Conservation (phyloP, 352 stramenopile species). For the Phytopythium helicoides region DNA sequence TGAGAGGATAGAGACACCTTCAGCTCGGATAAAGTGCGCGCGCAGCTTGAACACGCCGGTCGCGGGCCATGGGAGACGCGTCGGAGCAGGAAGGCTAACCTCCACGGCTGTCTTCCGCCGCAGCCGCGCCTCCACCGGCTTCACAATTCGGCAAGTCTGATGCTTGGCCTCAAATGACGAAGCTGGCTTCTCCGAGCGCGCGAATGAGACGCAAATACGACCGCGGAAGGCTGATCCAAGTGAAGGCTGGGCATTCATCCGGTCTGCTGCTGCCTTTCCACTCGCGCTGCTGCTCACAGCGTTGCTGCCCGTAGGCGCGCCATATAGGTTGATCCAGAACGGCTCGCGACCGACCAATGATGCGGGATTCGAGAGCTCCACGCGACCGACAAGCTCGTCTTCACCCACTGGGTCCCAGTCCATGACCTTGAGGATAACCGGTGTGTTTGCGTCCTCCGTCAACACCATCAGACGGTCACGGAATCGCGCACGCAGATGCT, state of each 20-base stretch:
- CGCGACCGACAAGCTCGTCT: constrained; percentile 59
- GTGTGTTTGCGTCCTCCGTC: constrained; percentile 15
- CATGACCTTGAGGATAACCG: constrained; percentile 53
- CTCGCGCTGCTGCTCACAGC: constrained; percentile 16
- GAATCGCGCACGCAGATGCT: constrained; percentile 60
- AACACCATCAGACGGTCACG: constrained; percentile 66
- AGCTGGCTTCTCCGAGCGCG: constrained; percentile 47
- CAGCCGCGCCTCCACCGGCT: neutral
- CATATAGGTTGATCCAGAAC: constrained; percentile 79
- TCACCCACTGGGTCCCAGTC: constrained; percentile 67
- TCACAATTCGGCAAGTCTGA: constrained; percentile 46
- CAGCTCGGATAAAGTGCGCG: constrained; percentile 58
- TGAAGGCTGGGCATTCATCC: constrained; percentile 62
- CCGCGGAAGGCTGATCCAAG: constrained; percentile 78
- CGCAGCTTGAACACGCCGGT: constrained; percentile 63
- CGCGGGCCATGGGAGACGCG: constrained; percentile 44
- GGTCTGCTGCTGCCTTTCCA: constrained; percentile 23
- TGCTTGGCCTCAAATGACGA: constrained; percentile 65
- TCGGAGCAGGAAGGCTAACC: neutral
- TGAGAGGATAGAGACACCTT: constrained; percentile 44
- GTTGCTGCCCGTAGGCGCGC: constrained; percentile 48
- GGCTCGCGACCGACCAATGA: constrained; percentile 32
- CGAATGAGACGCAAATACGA: constrained; percentile 63
- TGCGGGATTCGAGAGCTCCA: constrained; percentile 42
- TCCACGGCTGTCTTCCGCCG: neutral